phyloP scores from a whole-genome alignment of 2,329 filamentous ascomycete genomes.

The Aspergillaceae sp. region DNA sequence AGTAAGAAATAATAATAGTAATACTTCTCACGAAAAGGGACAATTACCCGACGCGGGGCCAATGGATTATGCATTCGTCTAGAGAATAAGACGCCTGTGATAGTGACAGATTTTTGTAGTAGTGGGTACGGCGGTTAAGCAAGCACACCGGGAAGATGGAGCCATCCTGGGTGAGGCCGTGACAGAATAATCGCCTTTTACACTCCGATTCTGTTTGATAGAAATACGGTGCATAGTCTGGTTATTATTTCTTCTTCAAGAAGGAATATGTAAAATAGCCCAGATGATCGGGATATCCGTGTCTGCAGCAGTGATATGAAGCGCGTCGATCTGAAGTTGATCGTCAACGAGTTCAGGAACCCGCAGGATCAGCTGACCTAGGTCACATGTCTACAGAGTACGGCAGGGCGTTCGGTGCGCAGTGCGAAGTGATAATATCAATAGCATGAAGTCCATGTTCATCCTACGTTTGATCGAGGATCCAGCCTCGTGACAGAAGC shows the following conservation, averaged over 20 bases:
- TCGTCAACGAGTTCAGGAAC: neutral
- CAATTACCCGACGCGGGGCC: no score
- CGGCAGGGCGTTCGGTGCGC: no score
- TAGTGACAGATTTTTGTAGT: constrained; percentile 2
- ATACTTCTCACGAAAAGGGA: constrained; percentile 3
- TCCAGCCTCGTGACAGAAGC: neutral
- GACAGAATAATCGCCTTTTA: no score
- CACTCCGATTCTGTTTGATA: no score
- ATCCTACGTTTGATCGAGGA: no score
- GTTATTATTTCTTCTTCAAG: neutral
- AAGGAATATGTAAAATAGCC: neutral
- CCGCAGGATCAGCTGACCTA: neutral
- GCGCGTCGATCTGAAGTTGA: neutral
- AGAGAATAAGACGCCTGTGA: constrained; percentile 9
- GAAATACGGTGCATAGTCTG: no score
- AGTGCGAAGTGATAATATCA: no score
- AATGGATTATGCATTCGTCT: constrained; percentile 9
- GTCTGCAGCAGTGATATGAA: neutral
- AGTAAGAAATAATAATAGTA: no score
- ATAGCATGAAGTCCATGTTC: no score
- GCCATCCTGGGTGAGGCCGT: no score
- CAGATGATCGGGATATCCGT: neutral
- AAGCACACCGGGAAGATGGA: neutral
- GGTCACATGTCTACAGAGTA: neutral
- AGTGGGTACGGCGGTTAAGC: constrained; percentile 15